phyloP scores from a whole-genome alignment of 768 basidiomycete species.

The Melanogaster broomeanus region DNA sequence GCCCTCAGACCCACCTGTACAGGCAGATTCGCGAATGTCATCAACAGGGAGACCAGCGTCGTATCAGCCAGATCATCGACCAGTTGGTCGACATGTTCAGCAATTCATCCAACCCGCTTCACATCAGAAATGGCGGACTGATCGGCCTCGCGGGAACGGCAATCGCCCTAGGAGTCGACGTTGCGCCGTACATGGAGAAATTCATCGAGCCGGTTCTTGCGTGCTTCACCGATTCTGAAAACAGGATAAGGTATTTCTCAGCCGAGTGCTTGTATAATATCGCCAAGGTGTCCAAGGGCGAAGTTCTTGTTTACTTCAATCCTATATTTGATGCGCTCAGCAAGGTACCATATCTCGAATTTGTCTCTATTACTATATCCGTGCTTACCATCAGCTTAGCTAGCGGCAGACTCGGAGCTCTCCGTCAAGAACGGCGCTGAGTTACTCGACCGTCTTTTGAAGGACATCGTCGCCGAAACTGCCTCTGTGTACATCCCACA shows the following conservation, averaged over 20 bases:
- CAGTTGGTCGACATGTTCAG: conserved; percentile 95
- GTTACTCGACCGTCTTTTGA: conserved; percentile 92
- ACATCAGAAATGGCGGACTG: conserved; percentile 91
- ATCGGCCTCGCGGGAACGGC: conserved; percentile 96
- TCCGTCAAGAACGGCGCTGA: conserved; percentile 99
- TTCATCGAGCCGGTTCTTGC: conserved; percentile 87
- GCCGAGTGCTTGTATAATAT: conserved; percentile 99
- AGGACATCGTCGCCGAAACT: conserved; percentile 96
- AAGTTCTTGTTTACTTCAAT: conserved; percentile 96
- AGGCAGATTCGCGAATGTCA: conserved; percentile 89
- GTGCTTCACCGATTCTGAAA: conserved; percentile 94
- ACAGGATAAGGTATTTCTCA: conserved; percentile 95
- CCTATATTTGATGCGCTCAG: conserved; percentile 97
- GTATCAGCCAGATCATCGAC: conserved; percentile 87
- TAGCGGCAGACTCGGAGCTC: conserved; percentile 91
- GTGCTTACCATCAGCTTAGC: conserved; percentile 46
- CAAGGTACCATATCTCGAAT: conserved; percentile 60
- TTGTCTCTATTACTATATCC: conserved; percentile 4
- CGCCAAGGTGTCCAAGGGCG: conserved; percentile 95
- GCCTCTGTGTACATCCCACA: conserved; percentile 93
- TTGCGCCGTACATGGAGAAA: conserved; percentile 92
- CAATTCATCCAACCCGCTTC: conserved; percentile 77
- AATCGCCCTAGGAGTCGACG: conserved; percentile 93
- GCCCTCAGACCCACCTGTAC: conserved; percentile 15
- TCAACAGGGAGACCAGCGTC: conserved; percentile 74